phyloP scores from a whole-genome alignment of 495 filamentous ascomycete species.

The Daldinia bambusicola region DNA sequence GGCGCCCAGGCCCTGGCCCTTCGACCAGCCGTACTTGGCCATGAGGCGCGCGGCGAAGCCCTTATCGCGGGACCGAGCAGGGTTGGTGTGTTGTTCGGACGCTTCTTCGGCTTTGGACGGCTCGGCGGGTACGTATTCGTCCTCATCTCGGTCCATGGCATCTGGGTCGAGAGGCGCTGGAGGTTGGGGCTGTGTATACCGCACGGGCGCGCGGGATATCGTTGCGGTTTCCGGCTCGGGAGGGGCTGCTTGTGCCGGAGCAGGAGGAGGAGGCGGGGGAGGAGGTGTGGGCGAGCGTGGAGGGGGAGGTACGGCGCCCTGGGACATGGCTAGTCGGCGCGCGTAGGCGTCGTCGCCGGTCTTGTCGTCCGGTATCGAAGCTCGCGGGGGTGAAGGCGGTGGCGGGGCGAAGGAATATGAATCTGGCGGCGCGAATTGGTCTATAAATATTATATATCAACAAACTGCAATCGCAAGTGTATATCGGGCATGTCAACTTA shows the following conservation, averaged over 20 bases:
- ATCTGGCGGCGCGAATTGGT: conserved; percentile 76
- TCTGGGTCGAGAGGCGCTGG: conserved; percentile 49
- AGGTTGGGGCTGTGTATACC: conserved; percentile 74
- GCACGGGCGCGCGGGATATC: conserved; percentile 88
- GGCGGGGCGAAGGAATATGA: conserved; percentile 79
- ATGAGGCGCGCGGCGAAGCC: conserved; percentile 88
- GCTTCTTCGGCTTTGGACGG: conserved; percentile 24
- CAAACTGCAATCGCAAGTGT: neutral
- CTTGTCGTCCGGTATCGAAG: conserved; percentile 62
- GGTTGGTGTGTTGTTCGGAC: conserved; percentile 60
- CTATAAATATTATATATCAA: conserved; percentile 54
- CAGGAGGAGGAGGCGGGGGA: conserved; percentile 52
- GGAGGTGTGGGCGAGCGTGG: conserved; percentile 49
- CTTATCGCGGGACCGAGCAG: conserved; percentile 74
- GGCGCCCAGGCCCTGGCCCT: conserved; percentile 87
- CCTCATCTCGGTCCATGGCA: conserved; percentile 62
- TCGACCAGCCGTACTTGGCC: conserved; percentile 91
- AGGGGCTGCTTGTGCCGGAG: conserved; percentile 63
- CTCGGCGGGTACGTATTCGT: conserved; percentile 58
- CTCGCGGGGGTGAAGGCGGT: conserved; percentile 59
- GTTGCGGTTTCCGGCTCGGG: conserved; percentile 57
- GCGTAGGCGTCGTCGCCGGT: conserved; percentile 79
- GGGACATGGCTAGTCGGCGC: conserved; percentile 67
- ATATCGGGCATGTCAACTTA: conserved; percentile 41
- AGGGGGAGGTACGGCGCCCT: conserved; percentile 54